Base-by-base conservation (phyloP, 2,329 filamentous ascomycete species). In the Cladosporium sp. region DNA sequence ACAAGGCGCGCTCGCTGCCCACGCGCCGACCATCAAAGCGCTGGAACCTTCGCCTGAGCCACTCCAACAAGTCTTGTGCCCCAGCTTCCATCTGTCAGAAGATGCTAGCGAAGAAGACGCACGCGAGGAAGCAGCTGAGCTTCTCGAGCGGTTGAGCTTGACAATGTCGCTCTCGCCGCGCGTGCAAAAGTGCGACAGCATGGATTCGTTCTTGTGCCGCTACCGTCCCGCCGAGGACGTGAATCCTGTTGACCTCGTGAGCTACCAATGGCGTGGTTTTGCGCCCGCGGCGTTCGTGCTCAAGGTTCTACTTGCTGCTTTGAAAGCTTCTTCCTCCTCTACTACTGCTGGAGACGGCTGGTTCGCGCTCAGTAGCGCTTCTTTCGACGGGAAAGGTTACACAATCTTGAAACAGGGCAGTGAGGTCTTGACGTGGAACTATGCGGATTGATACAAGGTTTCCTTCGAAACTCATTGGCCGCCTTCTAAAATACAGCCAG, bases 131-230 rank as follows among this genome's bases (percentile, higher is more conserved):
- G 85, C 86, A 1, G 81, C 84, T 0, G 87, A 89, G 21, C 74
- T 89, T 14, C 88, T 93, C 69, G 91, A 95, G 77, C 95, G 90
- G 88, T 74, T 94, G 0, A 88, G 88, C 2, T 78, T 96, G n/a
- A 75, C 89, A 5, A 83, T 85, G 13, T 81, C 93, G 0, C 78
- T 82, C 11, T 92, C 90, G 64, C 86, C 89, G n/a, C 83, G 91
- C 26, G 74, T 93, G 21, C 71, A 77, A 13, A 75, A 78, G 3
- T 75, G 74, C 11, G 90, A 93, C 75, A 74, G 73, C 5, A 83
- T 92, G 34, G 89, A 94, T 76, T 79, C 86, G 0, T 91, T 89
- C 72, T 79, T 95, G 3, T 90, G 87, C 28, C 84, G 88, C 25
- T 94, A 94, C 74, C 76, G 80, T 13, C 89, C 89, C 1, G 58